Conservation (phyloP, 2,329 filamentous ascomycete species). For the Talaromyces pinophilus region DNA sequence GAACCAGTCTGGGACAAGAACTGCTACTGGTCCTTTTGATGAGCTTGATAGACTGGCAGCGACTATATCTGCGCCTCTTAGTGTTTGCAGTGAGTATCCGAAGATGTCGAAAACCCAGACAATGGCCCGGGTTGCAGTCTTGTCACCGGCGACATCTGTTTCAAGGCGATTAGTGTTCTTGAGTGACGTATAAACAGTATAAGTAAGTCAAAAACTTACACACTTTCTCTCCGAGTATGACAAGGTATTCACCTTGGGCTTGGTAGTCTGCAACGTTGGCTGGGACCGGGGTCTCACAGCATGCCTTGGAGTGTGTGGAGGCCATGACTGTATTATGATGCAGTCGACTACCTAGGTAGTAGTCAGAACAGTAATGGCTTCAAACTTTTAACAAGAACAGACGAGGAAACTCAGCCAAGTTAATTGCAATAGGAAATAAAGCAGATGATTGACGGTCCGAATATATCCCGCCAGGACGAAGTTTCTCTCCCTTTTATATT, state of each 20-base stretch:
- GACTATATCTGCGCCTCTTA: constrained; percentile 66
- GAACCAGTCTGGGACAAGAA: constrained; percentile 47
- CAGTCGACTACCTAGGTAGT: too few relatives aligned
- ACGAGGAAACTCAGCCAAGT: background rate
- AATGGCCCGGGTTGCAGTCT: constrained; percentile 16
- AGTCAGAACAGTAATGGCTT: too few relatives aligned
- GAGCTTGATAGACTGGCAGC: constrained; percentile 26
- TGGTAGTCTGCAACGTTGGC: constrained; percentile 1
- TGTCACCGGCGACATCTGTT: constrained; percentile 18
- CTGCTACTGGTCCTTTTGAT: constrained; percentile 33
- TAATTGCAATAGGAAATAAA: background rate
- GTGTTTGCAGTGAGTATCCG: constrained; percentile 63
- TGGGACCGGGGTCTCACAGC: constrained; percentile 18
- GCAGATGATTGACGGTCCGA: background rate
- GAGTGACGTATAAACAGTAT: background rate
- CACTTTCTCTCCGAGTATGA: constrained; percentile 9
- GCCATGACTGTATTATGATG: background rate
- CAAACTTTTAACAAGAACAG: background rate
- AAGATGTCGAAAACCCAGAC: constrained; percentile 59
- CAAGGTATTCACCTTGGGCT: constrained; percentile 15
- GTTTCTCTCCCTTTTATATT: background rate
- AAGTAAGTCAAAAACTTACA: background rate
- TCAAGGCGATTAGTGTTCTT: background rate
- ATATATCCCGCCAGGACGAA: background rate
- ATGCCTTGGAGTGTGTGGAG: constrained; percentile 15